These are phyloP conservation scores for Dictyostelium purpureum DNA, from an alignment of 78 protist species.

Conservation along the genomic window DNA sequence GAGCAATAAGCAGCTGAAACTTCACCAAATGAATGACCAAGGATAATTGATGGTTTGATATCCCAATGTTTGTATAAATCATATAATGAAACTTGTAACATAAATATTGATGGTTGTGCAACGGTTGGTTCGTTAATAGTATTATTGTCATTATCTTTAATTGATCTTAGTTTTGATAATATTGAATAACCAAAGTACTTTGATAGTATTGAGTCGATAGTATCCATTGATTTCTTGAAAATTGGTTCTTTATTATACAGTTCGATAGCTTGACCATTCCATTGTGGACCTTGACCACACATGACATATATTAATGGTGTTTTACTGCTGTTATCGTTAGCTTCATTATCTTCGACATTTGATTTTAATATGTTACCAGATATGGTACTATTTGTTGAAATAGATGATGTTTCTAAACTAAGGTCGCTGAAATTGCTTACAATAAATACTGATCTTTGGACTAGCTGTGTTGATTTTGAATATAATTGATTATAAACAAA, in stretches of 20 bases:
- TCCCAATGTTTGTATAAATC: conserved; percentile 22
- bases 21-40: conserved; percentile 79
- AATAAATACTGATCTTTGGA: conserved; percentile 10
- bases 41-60: conserved; percentile 26
- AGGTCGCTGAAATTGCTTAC: background rate
- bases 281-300: conserved; percentile 84
- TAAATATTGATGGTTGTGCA: conserved; percentile 64
- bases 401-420: background rate
- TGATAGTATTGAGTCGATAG: background rate
- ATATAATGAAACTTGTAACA: conserved; percentile 51
- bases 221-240: background rate
- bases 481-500: conserved; percentile 6
- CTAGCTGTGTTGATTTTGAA: background rate
- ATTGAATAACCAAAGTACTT: conserved; percentile 31
- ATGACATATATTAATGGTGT: conserved; percentile 31
- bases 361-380: background rate
- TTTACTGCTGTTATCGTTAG: background rate
- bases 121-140: conserved; percentile 21
- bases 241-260: conserved; percentile 22
- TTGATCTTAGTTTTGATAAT: background rate
- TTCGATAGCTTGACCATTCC: conserved; percentile 26
- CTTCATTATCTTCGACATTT: too few relatives aligned
- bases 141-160: background rate
- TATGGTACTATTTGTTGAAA: background rate
- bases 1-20: conserved; percentile 35